Evolutionary conservation across 2,329 filamentous ascomycete species (phyloP), one percentile per base, ranked within the genome.

Genomic region (Phaeoacremonium minimum): DNA sequence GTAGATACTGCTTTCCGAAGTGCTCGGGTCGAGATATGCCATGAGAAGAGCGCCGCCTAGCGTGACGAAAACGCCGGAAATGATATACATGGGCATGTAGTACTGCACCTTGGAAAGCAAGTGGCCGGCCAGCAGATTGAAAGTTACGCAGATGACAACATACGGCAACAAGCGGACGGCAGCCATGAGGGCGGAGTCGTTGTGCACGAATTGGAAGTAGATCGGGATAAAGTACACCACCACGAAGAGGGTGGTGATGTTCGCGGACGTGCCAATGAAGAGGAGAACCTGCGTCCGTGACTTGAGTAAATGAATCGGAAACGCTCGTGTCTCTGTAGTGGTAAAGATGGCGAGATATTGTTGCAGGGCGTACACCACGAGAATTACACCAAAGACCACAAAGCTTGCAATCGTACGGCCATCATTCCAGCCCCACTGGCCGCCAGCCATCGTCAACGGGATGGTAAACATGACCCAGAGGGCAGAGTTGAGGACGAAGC

Each of bases 381-480:
- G 46, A 1, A 67, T 41, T 1, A 69, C 50, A 1, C 54, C 67
- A 13, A 62, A 69, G 3, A 68, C 51, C 18, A 71, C 57, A 28
- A 71, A 67, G 2, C 65, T 55, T 1, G 58, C 62, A 37, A 79
- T 71, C 18, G 62, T 65, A 0, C 57, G 57, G 1, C 63, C 62
- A n/a, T 55, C 55, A 18, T 55, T 52, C 75, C 75, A 80, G 0
- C 58, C 45, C 46, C 64, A 79, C 11, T 61, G 38, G 1, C 53
- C 51, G 2, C 74, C 75, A 5, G 64, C 73, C 32, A 75, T 70
- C 14, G 58, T 61, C 30, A 77, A 59, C 0, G 59, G 69, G 46
- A 77, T 63, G 15, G 70, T 53, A 31, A 69, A 53, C 7, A 57
- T 56, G 1, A 64, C 52, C 38, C 50, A 56, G 8, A 63, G 57